phyloP scores from a whole-genome alignment of 306 rosid species.

The Pachyrhizus erosus region DNA sequence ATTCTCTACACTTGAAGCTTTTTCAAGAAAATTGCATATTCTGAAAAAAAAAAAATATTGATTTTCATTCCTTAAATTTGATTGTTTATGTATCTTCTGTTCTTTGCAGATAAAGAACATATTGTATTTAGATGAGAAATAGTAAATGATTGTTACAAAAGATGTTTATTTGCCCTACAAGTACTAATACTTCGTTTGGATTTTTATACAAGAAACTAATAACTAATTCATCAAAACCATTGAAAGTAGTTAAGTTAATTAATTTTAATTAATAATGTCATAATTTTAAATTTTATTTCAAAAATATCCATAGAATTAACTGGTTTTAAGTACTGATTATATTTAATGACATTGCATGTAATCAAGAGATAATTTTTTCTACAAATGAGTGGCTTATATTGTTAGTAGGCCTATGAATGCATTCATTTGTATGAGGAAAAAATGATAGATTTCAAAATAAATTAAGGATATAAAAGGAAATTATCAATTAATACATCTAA shows the following conservation, averaged over 20 bases:
- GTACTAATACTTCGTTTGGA: background rate
- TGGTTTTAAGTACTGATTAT: background rate
- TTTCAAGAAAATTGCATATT: slow-evolving; percentile 11
- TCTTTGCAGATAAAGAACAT: background rate
- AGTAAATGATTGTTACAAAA: background rate
- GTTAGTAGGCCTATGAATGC: no score
- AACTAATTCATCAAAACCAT: background rate
- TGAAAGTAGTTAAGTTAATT: background rate
- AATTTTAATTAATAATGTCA: background rate
- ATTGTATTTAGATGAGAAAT: background rate
- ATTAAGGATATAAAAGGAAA: background rate
- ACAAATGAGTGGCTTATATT: no score
- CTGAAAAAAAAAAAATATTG: slow-evolving; percentile 8
- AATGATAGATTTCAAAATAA: no score
- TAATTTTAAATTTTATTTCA: background rate
- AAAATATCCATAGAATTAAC: background rate
- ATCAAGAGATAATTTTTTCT: no score
- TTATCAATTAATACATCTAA: background rate
- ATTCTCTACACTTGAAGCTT: background rate
- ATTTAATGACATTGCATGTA: background rate
- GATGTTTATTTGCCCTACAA: background rate
- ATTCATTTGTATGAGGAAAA: no score
- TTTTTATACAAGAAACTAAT: background rate
- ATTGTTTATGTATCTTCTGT: slow-evolving; percentile 24
- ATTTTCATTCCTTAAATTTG: slow-evolving; percentile 11